Evolutionary conservation across 2,329 filamentous ascomycete genomes (phyloP).

Genomic region (Alternaria angustiovoidea): DNA sequence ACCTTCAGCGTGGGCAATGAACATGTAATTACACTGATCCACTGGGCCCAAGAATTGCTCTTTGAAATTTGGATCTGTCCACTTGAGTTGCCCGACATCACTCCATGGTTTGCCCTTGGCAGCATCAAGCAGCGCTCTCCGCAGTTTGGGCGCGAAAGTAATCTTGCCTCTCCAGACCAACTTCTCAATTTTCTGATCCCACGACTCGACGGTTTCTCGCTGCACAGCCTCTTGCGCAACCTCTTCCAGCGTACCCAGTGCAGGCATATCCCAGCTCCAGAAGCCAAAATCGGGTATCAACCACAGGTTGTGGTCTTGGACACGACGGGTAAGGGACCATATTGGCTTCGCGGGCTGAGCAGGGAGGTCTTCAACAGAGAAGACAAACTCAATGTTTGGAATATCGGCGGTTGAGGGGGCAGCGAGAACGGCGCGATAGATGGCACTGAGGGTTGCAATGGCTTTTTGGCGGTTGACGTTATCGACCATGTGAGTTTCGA

Average conservation of each 20-base stretch:
- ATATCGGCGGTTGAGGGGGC: slow-evolving; percentile 31
- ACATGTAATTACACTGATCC: slow-evolving; percentile 64
- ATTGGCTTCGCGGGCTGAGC: slow-evolving; percentile 40
- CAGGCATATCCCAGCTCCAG: slow-evolving; percentile 48
- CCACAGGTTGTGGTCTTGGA: slow-evolving; percentile 44
- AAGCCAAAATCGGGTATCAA: slow-evolving; percentile 48
- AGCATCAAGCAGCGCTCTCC: slow-evolving; percentile 39
- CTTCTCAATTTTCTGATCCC: slow-evolving; percentile 45
- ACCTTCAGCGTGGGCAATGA: slow-evolving; percentile 63
- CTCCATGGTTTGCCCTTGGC: slow-evolving; percentile 43
- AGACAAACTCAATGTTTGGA: slow-evolving; percentile 46
- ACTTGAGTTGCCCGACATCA: slow-evolving; percentile 43
- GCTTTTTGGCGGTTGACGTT: slow-evolving; percentile 47
- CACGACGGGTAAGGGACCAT: slow-evolving; percentile 44
- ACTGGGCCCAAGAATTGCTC: slow-evolving; percentile 58
- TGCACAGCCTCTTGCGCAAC: slow-evolving; percentile 37
- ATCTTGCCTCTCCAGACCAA: slow-evolving; percentile 46
- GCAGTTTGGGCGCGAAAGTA: slow-evolving; percentile 42
- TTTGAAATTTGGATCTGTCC: slow-evolving; percentile 41
- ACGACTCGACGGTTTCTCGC: slow-evolving; percentile 40
- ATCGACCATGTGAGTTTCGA: slow-evolving; percentile 45
- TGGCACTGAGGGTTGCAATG: slow-evolving; percentile 36
- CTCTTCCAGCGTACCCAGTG: slow-evolving; percentile 41
- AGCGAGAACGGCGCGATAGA: slow-evolving; percentile 42
- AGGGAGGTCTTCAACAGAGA: slow-evolving; percentile 46